A percentile compares a stretch with the other conserved stretches of the same genome.
phyloP scores from a whole-genome alignment of 2,329 filamentous ascomycete genomes.

The Microdochium bolleyi region DNA sequence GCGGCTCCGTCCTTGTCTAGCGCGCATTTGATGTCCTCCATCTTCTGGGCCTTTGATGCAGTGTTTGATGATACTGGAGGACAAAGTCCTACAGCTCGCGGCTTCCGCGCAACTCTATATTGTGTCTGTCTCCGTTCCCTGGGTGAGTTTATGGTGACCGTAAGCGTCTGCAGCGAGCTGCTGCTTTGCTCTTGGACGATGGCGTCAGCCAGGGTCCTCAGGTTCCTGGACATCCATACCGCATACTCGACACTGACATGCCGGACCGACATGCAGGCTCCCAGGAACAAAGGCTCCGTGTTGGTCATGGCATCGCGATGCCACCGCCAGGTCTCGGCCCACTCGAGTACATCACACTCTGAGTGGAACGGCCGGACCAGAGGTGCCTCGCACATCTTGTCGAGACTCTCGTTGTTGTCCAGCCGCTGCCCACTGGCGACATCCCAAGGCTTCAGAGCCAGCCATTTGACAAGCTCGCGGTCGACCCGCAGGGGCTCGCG shows the following conservation, averaged over 20 bases:
- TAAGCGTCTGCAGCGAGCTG: neutral
- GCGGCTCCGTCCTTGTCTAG: neutral
- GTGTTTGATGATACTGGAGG: neutral
- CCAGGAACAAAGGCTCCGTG: conserved; percentile 9
- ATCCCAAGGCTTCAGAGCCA: neutral
- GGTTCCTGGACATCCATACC: conserved; percentile 4
- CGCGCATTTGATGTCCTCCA: neutral
- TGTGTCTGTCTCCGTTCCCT: neutral
- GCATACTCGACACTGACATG: conserved; percentile 9
- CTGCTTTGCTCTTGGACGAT: conserved; percentile 5
- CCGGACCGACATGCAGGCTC: conserved; percentile 9
- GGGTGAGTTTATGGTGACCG: neutral
- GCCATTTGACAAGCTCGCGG: neutral
- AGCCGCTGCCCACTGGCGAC: neutral
- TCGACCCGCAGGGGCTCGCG: neutral
- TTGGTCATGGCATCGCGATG: neutral
- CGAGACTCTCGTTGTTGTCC: neutral
- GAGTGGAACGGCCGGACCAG: conserved; percentile 5
- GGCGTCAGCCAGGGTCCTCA: conserved; percentile 7
- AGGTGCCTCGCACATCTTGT: conserved; percentile 1
- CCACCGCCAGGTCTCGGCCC: conserved; percentile 9
- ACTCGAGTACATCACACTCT: conserved; percentile 8
- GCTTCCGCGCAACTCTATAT: neutral
- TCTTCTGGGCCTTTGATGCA: neutral
- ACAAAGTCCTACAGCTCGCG: neutral